phyloP scores from a whole-genome alignment of 1,284 basidiomycete genomes.

The Flammula alnicola region DNA sequence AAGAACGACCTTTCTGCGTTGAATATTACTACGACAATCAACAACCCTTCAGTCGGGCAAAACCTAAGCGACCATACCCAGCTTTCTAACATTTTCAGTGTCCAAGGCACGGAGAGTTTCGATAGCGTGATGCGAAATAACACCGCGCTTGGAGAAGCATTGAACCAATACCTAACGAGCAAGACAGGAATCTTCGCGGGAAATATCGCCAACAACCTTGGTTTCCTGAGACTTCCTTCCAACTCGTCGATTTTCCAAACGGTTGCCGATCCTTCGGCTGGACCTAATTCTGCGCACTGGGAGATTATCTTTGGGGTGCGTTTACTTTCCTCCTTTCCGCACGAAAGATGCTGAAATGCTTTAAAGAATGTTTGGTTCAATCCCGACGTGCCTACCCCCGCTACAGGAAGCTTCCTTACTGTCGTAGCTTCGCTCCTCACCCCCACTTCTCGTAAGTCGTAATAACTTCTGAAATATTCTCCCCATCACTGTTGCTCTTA shows the following conservation, averaged over 20 bases:
- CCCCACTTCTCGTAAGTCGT: too few relatives aligned
- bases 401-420: constrained; percentile 33
- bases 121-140: constrained; percentile 28
- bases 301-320: constrained; percentile 34
- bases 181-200: constrained; percentile 30
- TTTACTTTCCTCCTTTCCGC: background rate
- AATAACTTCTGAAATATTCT: too few relatives aligned
- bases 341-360: background rate
- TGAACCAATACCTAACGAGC: constrained; percentile 24
- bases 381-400: constrained; percentile 21
- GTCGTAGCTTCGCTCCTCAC: constrained; percentile 29
- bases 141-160: constrained; percentile 19
- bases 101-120: constrained; percentile 26
- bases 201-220: constrained; percentile 31
- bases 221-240: constrained; percentile 29
- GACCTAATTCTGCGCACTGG: constrained; percentile 33
- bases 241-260: constrained; percentile 26
- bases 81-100: constrained; percentile 30
- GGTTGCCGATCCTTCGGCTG: constrained; percentile 31
- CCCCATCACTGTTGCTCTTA: too few relatives aligned
- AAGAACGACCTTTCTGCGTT: constrained; percentile 20
- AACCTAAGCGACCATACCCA: constrained; percentile 38
- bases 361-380: constrained; percentile 30
- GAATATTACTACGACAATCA: constrained; percentile 26
- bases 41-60: constrained; percentile 34